These are phyloP conservation scores for Penicillium dipodomyicola DNA, from an alignment of 495 filamentous ascomycete species.

Conservation along the genomic window DNA sequence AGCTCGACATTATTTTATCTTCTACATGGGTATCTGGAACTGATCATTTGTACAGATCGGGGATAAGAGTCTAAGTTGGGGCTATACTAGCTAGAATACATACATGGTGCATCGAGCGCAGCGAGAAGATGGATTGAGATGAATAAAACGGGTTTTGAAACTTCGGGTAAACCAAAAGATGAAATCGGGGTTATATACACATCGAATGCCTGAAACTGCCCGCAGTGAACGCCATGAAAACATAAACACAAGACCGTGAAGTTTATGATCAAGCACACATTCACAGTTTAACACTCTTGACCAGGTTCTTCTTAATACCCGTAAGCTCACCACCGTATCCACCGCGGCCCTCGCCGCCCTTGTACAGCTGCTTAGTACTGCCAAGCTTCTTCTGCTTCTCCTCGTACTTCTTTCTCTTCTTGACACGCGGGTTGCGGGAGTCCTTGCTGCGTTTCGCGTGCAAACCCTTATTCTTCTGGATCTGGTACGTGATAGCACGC, in stretches of 20 bases:
- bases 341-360: constrained; percentile 81
- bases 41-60: background rate
- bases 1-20: background rate
- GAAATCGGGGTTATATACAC: constrained; percentile 27
- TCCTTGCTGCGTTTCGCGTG: constrained; percentile 88
- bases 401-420: constrained; percentile 94
- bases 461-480: constrained; percentile 96
- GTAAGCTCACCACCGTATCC: constrained; percentile 91
- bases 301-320: constrained; percentile 88
- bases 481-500: constrained; percentile 83
- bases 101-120: background rate
- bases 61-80: background rate
- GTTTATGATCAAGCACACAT: constrained; percentile 12
- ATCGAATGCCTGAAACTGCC: constrained; percentile 31
- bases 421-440: constrained; percentile 89
- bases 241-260: constrained; percentile 26
- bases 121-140: constrained; percentile 11
- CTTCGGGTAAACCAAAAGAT: constrained; percentile 11
- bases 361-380: constrained; percentile 77
- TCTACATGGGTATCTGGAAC: background rate
- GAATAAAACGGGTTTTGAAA: constrained; percentile 10
- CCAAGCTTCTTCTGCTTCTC: constrained; percentile 92
- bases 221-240: constrained; percentile 34
- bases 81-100: background rate
- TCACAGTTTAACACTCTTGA: constrained; percentile 89